phyloP scores from a whole-genome alignment of 148 eudicot species.

The Rhododendron henanense region DNA sequence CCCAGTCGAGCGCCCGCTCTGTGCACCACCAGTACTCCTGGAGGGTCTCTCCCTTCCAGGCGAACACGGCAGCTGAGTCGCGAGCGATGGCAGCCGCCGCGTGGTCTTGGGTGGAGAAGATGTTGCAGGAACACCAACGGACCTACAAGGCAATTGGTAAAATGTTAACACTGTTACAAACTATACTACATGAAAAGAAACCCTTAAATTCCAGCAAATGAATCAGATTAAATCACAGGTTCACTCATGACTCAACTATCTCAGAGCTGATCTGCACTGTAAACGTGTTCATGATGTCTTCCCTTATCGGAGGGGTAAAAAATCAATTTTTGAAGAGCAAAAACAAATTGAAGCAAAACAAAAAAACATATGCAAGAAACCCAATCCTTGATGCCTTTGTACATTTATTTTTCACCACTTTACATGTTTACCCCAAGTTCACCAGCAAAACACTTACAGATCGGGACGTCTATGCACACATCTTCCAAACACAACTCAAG shows the following conservation, averaged over 20 bases:
- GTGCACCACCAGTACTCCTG: constrained; percentile 99
- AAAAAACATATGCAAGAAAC: background rate
- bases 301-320: background rate
- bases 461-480: background rate
- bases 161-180: background rate
- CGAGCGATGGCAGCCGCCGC: constrained; percentile 95
- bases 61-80: constrained; percentile 91
- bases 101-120: constrained; percentile 97
- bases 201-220: background rate
- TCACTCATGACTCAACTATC: background rate
- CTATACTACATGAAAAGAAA: background rate
- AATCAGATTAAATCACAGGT: background rate
- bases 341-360: background rate
- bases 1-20: constrained; percentile 97
- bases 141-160: constrained; percentile 25
- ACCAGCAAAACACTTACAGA: background rate
- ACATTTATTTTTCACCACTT: background rate
- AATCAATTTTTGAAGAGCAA: background rate
- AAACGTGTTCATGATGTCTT: background rate
- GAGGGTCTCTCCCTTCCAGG: constrained; percentile 98
- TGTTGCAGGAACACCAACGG: constrained; percentile 97
- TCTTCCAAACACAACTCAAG: too few relatives aligned
- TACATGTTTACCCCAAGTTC: background rate
- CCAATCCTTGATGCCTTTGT: background rate
- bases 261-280: background rate